Percentiles rank a stretch among this genome's conserved stretches.
Conservation (phyloP, 202 grass and related monocot genomes). For the Zizania palustris region DNA sequence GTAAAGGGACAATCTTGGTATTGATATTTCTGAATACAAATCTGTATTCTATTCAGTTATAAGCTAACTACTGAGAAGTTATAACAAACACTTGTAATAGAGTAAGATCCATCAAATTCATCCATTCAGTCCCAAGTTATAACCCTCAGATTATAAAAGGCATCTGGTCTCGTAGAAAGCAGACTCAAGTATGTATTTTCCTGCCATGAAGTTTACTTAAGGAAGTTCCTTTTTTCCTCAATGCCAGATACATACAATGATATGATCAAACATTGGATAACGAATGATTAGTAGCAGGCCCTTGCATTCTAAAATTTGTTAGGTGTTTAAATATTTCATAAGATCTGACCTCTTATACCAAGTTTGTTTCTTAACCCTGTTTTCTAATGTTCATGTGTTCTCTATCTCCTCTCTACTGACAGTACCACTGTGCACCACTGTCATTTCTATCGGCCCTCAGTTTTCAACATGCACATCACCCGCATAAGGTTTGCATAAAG, state of each 20-base stretch:
- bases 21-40: background rate
- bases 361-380: conserved; percentile 1
- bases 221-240: background rate
- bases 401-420: background rate
- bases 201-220: conserved; percentile 54
- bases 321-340: conserved; percentile 1
- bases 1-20: background rate
- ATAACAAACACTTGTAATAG: background rate
- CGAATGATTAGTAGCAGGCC: background rate
- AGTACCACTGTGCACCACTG: background rate
- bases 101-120: background rate
- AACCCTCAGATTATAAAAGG: conserved; percentile 68
- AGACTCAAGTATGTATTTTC: conserved; percentile 78
- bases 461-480: background rate
- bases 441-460: background rate
- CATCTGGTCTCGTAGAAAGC: conserved; percentile 81
- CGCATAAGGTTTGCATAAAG: background rate
- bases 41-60: background rate
- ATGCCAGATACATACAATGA: background rate
- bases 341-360: background rate
- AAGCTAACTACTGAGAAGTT: background rate
- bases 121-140: background rate
- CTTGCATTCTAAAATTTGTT: background rate
- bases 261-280: background rate
- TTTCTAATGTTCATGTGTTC: background rate